A percentile compares a stretch with the other conserved stretches of the same genome.
phyloP scores from a whole-genome alignment of 2,329 filamentous ascomycete species.

The Magnaporthiopsis incrustans region DNA sequence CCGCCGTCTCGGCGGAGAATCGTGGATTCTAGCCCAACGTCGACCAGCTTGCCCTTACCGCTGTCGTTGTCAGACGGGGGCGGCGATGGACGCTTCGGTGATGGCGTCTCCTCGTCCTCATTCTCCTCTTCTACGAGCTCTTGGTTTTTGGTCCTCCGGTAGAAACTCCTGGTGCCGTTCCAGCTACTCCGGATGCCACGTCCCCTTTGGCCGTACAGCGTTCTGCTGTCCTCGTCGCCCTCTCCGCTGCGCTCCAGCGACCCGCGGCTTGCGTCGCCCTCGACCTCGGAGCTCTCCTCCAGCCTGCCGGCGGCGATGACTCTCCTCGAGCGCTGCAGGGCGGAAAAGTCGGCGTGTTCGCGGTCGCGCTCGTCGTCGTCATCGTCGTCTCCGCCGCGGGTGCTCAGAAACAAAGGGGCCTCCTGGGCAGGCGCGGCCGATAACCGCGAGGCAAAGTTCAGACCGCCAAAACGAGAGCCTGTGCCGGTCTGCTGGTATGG shows the following conservation, averaged over 20 bases:
- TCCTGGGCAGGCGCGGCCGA: slow-evolving; percentile 56
- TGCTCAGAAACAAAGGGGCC: slow-evolving; percentile 90
- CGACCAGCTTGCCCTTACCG: slow-evolving; percentile 65
- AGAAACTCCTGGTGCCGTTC: slow-evolving; percentile 45
- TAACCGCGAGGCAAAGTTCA: slow-evolving; percentile 69
- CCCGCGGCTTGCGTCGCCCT: slow-evolving; percentile 57
- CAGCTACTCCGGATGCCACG: slow-evolving; percentile 57
- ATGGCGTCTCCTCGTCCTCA: slow-evolving; percentile 14
- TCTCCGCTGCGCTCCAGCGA: slow-evolving; percentile 43
- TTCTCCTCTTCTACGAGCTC: slow-evolving; percentile 20
- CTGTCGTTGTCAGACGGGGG: slow-evolving; percentile 19
- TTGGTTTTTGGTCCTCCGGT: slow-evolving; percentile 17
- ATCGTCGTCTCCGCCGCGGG: slow-evolving; percentile 82
- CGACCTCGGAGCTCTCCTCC: slow-evolving; percentile 77
- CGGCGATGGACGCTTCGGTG: not conserved
- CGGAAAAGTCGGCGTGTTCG: slow-evolving; percentile 90
- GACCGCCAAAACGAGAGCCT: slow-evolving; percentile 62
- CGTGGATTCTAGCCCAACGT: slow-evolving; percentile 71
- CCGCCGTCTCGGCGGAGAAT: slow-evolving; percentile 39
- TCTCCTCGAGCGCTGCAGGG: slow-evolving; percentile 78
- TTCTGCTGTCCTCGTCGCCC: slow-evolving; percentile 23
- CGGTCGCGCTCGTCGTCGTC: slow-evolving; percentile 85
- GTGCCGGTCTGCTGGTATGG: slow-evolving; percentile 57
- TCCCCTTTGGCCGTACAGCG: slow-evolving; percentile 36
- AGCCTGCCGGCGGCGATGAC: slow-evolving; percentile 80